These are phyloP conservation scores for Eutypa lata DNA, from an alignment of 2,329 filamentous ascomycete species.

Conservation along the genomic window DNA sequence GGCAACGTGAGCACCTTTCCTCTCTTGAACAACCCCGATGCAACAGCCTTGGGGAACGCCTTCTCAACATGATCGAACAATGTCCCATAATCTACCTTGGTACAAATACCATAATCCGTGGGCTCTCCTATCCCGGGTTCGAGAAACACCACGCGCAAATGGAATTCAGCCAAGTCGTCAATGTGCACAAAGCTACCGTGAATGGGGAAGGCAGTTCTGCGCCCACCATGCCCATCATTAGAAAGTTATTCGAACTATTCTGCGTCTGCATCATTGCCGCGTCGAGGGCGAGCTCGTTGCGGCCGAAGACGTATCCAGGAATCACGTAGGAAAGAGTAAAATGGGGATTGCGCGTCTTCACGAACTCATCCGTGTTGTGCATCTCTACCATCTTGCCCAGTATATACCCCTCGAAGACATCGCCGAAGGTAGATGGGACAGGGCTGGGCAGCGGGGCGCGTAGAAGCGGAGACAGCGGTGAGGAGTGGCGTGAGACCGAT, in stretches of 20 bases:
- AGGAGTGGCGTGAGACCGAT: conserved; percentile 6
- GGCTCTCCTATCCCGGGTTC: too few species aligned
- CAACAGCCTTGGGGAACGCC: too few species aligned
- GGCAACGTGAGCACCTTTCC: too few species aligned
- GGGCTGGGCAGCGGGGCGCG: conserved; percentile 17
- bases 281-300: conserved; percentile 23
- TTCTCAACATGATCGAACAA: too few species aligned
- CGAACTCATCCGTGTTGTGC: conserved; percentile 19
- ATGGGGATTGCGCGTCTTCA: conserved; percentile 14
- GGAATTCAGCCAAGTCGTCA: not conserved
- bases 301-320: conserved; percentile 25
- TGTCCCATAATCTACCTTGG: too few species aligned
- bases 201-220: conserved; percentile 13
- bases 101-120: too few species aligned
- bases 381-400: conserved; percentile 19
- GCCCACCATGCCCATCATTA: conserved; percentile 18
- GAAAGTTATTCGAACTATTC: conserved; percentile 27
- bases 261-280: conserved; percentile 16
- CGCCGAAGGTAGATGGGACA: conserved; percentile 10
- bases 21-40: too few species aligned
- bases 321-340: conserved; percentile 24
- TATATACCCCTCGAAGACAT: conserved; percentile 15
- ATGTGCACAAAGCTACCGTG: conserved; percentile 5
- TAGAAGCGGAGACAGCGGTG: conserved; percentile 11
- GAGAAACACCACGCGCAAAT: not conserved